A percentile compares a stretch with the other conserved stretches of the same genome.
Evolutionary conservation across 192 early-diverging fungal species (phyloP).

Genomic region (Entomortierella parvispora): DNA sequence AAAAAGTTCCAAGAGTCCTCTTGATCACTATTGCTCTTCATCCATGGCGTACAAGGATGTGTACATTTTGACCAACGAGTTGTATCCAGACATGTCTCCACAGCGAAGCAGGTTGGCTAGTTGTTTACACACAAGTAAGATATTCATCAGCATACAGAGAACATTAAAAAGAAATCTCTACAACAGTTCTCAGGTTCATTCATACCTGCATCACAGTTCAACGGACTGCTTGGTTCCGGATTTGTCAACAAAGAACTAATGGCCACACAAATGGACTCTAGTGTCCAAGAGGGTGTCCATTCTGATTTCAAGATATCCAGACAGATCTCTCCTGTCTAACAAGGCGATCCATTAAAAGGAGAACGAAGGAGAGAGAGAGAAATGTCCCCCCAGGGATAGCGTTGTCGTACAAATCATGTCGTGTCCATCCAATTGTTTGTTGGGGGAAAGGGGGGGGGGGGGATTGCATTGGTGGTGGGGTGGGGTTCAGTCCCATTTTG

Average conservation of each 20-base stretch:
- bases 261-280: slow-evolving; percentile 85
- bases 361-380: not conserved
- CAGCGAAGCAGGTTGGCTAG: slow-evolving; percentile 88
- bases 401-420: no score
- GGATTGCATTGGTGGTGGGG: not conserved
- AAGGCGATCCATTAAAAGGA: not conserved
- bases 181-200: not conserved
- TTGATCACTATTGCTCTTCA: no score
- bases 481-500: not conserved
- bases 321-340: slow-evolving; percentile 94
- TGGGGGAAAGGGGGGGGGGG: not conserved
- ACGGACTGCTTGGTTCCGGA: slow-evolving; percentile 89
- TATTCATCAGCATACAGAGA: not conserved
- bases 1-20: no score
- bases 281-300: slow-evolving; percentile 97
- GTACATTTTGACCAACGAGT: slow-evolving; percentile 89
- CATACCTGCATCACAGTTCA: slow-evolving; percentile 90
- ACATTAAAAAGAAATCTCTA: not conserved
- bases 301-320: slow-evolving; percentile 93
- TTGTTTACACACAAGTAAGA: not conserved
- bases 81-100: slow-evolving; percentile 87
- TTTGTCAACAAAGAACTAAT: slow-evolving; percentile 84
- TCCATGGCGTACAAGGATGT: slow-evolving; percentile 74
- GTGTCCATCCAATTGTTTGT: not conserved
- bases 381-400: not conserved